Conservation (phyloP, 805 yeast genomes). For the Candida namnaoensis region DNA sequence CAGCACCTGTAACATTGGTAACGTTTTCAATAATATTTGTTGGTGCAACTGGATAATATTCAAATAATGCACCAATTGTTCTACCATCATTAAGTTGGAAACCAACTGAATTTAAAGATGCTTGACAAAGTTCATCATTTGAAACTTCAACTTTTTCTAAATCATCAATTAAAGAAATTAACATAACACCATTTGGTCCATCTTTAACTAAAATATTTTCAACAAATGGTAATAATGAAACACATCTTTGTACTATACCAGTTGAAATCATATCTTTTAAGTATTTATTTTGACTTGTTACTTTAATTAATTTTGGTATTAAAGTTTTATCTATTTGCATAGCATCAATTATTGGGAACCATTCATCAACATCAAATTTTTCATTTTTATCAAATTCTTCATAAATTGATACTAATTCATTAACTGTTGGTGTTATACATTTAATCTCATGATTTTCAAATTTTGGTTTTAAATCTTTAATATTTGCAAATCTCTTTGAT, state of each 20-base stretch:
- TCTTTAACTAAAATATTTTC: constrained; percentile 60
- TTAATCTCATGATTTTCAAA: constrained; percentile 8
- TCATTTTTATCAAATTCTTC: constrained; percentile 34
- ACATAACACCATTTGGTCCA: constrained; percentile 55
- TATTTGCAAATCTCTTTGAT: constrained; percentile 35
- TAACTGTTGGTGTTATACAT: constrained; percentile 60
- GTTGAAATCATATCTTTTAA: constrained; percentile 18
- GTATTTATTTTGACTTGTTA: constrained; percentile 14
- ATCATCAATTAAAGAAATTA: constrained; percentile 24
- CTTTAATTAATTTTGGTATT: constrained; percentile 34
- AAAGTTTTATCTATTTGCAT: constrained; percentile 39
- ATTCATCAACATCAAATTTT: constrained; percentile 41
- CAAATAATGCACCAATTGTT: constrained; percentile 47
- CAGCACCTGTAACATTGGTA: constrained; percentile 79
- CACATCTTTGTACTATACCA: constrained; percentile 58
- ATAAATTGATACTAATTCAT: constrained; percentile 51
- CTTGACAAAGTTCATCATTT: constrained; percentile 1
- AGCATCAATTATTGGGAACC: constrained; percentile 71
- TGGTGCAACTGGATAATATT: constrained; percentile 43
- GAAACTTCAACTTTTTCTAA: background rate
- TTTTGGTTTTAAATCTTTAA: constrained; percentile 3
- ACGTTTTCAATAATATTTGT: constrained; percentile 25
- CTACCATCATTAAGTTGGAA: constrained; percentile 3
- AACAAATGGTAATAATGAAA: constrained; percentile 66
- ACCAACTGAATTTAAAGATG: constrained; percentile 11